Evolutionary conservation across 2,329 filamentous ascomycete genomes (phyloP), one percentile per base, ranked within the genome.

Genomic region (Remersonia thermophila): DNA sequence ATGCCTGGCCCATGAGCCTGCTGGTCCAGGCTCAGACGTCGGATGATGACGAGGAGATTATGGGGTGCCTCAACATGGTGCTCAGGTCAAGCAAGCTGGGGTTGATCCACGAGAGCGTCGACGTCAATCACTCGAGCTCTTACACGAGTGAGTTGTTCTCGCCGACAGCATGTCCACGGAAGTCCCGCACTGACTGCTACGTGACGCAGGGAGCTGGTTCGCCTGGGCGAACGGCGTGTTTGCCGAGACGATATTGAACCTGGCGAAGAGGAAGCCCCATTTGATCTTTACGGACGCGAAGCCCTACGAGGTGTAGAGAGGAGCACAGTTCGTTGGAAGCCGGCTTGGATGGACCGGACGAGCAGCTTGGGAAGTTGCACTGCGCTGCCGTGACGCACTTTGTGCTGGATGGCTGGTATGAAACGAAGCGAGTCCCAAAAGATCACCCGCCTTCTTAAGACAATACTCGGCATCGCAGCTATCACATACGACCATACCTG

Each of bases 161-260:
- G 14, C 7, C 30, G 13, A 11, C 7, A n/a, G 15, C 12, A 3
- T 36, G 14, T 13, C 3, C 3, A n/a, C 27, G 5, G 7, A 9
- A 6, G 18, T 7, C 12, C 11, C 32, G 11, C 33, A n/a, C 27
- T 36, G 36, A 48, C 50, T 32, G n/a, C 7, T 29, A 23, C 5
- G 25, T n/a, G n/a, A n/a, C n/a, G 30, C 40, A 73, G 69, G 75
- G 45, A 85, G 81, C 52, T 96, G 89, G 89, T 96, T 96, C 56
- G 85, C 89, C 2, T 96, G 67, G 91, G 91, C 91, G 9, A 98
- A 98, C 49, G 91, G 85, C 1, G 85, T 98, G 9, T 96, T 94
- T 60, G 86, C 89, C 11, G 80, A 85, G 57, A 93, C 87, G 0
- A 84, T 98, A 31, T 62, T 98, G 35, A 85, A 95, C 62, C 55